A percentile compares a stretch with the other conserved stretches of the same genome.
Conservation (phyloP, 306 rosid genomes). For the Prunus fruticosa region DNA sequence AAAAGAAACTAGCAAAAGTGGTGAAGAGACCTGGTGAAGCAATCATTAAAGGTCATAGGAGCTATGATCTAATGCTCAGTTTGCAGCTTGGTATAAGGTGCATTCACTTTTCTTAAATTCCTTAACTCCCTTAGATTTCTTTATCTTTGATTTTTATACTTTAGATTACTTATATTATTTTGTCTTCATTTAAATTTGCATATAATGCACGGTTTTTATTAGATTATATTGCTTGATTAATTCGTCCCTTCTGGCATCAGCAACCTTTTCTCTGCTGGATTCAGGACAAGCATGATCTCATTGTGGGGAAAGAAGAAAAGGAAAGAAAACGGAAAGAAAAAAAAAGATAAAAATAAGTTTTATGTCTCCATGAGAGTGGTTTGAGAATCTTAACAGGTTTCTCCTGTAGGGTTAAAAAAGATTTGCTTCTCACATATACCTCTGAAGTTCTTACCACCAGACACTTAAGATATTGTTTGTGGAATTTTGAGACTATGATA, state of each 20-base stretch:
- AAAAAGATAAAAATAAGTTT: not conserved
- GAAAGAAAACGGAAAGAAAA: too few species aligned
- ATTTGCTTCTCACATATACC: constrained; percentile 5
- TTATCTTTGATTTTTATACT: constrained; percentile 18
- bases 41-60: constrained; percentile 94
- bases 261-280: constrained; percentile 5
- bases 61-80: constrained; percentile 97
- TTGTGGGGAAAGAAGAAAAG: not conserved
- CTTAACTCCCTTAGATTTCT: not conserved
- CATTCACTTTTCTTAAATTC: constrained; percentile 3
- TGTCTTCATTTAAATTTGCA: not conserved
- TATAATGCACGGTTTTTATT: not conserved
- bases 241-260: not conserved
- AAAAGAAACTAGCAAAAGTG: constrained; percentile 71
- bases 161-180: constrained; percentile 6
- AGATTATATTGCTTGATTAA: constrained; percentile 1
- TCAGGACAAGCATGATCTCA: not conserved
- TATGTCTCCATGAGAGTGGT: constrained; percentile 8
- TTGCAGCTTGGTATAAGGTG: constrained; percentile 99
- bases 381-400: constrained; percentile 19
- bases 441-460: constrained; percentile 17
- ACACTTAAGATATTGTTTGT: not conserved
- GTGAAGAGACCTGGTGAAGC: constrained; percentile 90
- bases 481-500: not conserved
- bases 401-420: constrained; percentile 15